Evolutionary conservation across 257 asterid genomes (phyloP).

Genomic region (Thymus mandschuricus): DNA sequence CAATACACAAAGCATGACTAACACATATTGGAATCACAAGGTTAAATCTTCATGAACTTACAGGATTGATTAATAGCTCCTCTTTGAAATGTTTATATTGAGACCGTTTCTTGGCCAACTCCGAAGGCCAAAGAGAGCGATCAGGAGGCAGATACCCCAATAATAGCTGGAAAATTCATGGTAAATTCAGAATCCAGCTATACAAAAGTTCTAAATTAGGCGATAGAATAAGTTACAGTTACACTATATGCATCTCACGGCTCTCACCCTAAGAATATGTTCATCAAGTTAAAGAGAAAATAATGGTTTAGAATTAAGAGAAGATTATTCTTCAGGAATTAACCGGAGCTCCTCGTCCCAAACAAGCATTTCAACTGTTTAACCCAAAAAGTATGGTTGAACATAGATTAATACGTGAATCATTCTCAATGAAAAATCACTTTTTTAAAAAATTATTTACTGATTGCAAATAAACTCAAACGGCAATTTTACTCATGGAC

Average conservation of each 20-base stretch:
- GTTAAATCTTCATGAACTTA: conserved; percentile 47
- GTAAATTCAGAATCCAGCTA: conserved; percentile 6
- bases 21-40: conserved; percentile 2
- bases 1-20: neutral
- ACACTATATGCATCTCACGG: neutral
- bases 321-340: neutral
- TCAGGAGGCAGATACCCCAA: conserved; percentile 87
- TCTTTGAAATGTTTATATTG: conserved; percentile 89
- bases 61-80: conserved; percentile 92
- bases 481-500: neutral
- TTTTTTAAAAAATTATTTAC: neutral
- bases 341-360: conserved; percentile 8
- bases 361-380: conserved; percentile 18
- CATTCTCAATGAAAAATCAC: neutral
- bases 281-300: neutral
- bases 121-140: conserved; percentile 88
- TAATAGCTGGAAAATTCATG: conserved; percentile 62
- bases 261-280: neutral
- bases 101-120: conserved; percentile 81
- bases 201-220: conserved; percentile 22
- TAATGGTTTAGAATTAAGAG: neutral
- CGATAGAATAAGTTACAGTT: neutral
- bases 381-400: neutral
- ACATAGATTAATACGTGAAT: neutral
- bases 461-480: conserved; percentile 4